A percentile compares a stretch with the other conserved stretches of the same genome.
These are phyloP conservation scores for Sanghuangporus sanghuang DNA, from an alignment of 1,284 basidiomycete genomes.

Conservation along the genomic window DNA sequence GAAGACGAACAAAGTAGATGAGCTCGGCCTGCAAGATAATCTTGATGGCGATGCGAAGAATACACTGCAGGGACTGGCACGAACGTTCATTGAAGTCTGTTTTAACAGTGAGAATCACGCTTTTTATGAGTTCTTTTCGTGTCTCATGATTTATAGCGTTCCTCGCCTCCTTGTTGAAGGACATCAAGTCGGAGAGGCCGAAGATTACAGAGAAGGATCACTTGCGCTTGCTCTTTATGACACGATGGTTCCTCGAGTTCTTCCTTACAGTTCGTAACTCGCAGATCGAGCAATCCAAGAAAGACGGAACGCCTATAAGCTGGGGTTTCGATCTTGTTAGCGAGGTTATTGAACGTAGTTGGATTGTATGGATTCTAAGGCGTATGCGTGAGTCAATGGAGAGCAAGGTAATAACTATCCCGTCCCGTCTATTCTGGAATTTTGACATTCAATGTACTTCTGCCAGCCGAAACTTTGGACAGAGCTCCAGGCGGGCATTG, in stretches of 20 bases:
- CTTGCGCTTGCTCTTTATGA: constrained; percentile 75
- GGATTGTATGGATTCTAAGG: constrained; percentile 83
- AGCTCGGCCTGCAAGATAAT: constrained; percentile 66
- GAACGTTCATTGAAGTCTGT: constrained; percentile 70
- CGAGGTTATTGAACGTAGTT: constrained; percentile 79
- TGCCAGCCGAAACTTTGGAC: constrained; percentile 82
- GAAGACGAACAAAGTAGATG: constrained; percentile 66
- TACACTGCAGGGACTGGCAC: constrained; percentile 63
- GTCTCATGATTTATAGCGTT: constrained; percentile 67
- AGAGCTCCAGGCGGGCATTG: constrained; percentile 91
- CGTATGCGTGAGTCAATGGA: constrained; percentile 87
- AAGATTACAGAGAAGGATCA: constrained; percentile 91
- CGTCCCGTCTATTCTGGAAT: background rate
- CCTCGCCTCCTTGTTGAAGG: constrained; percentile 78
- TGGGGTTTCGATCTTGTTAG: constrained; percentile 76
- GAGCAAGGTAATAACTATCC: constrained; percentile 60
- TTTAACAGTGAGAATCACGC: constrained; percentile 71
- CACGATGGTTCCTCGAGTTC: constrained; percentile 88
- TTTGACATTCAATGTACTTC: background rate
- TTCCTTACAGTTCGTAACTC: constrained; percentile 60
- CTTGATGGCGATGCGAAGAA: constrained; percentile 68
- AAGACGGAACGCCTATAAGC: constrained; percentile 21
- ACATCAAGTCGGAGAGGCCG: constrained; percentile 85
- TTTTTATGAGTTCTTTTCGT: background rate
- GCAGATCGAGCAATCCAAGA: constrained; percentile 30